Evolutionary conservation across 352 stramenopile species (phyloP), one percentile per base, ranked within the genome.

Genomic region (Globisporangium emineosum): DNA sequence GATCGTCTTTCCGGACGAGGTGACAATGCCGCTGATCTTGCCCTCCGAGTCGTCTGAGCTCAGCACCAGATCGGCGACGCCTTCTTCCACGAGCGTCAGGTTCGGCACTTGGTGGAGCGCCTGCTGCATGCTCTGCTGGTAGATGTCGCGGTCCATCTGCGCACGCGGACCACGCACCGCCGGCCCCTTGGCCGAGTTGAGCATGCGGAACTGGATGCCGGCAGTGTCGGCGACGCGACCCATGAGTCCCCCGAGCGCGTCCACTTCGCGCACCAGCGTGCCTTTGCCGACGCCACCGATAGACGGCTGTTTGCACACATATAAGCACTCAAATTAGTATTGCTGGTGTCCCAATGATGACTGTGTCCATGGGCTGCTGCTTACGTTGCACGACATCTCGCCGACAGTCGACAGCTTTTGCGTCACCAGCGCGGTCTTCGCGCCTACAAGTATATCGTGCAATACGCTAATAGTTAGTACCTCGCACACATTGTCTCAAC

Each of bases 231-330:
- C 97, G 15, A 98, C 83, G 42, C 89, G 84, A 12, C 96, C 97
- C 86, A 99, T 99, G 53, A 99, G 78, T n/a, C 97, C 97, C 57
- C 97, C 96, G 19, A 99, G 73, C 17, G 97, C 97, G 77, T 99
- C 97, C 56, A 99, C 96, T 71, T 99, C 97, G 23, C 96, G 84
- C 29, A 99, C 97, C 27, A 99, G 79, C 68, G 98, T 98, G 30
- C 97, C 97, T 81, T 99, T 99, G 32, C 97, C 97, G 12, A 99
- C 98, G 8, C 98, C 98, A 37, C 97, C 97, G 60, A 99, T 99
- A 32, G 87, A 98, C 27, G 97, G 97, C 86, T 96, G 53, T 49
- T 74, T 8, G 49, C 49, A 57, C 12, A 71, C 21, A 47, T 17
- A 51, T n/a, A 21, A 21, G 19, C 15, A 17, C 9, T 21, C n/a